Conservation (phyloP, 1,139 yeast genomes). For the Pichia sp. region DNA sequence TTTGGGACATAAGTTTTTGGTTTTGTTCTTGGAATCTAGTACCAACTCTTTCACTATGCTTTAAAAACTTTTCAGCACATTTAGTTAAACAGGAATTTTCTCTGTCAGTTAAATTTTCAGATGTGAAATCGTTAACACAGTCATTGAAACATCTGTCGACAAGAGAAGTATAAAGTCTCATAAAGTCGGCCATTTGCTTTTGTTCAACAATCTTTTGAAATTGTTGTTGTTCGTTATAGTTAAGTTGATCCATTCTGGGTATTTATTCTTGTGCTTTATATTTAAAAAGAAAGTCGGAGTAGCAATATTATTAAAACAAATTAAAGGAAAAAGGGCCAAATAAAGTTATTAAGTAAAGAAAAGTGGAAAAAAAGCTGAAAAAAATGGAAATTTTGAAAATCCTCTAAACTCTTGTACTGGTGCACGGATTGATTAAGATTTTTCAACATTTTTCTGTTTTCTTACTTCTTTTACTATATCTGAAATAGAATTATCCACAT, state of each 20-base stretch:
- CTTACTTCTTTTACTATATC: too few species aligned
- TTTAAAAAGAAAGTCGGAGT: too few species aligned
- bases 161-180: conserved; percentile 88
- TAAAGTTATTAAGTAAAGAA: too few species aligned
- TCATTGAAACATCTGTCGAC: conserved; percentile 96
- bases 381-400: too few species aligned
- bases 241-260: conserved; percentile 62
- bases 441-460: background rate
- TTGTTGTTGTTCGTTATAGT: conserved; percentile 92
- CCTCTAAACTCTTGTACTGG: background rate
- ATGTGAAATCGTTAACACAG: conserved; percentile 97
- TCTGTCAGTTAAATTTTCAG: conserved; percentile 75
- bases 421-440: background rate
- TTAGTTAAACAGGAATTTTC: conserved; percentile 81
- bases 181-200: conserved; percentile 98
- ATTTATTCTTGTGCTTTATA: conserved; percentile 4
- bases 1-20: conserved; percentile 44
- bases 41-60: conserved; percentile 97
- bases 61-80: conserved; percentile 95
- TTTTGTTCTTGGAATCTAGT: conserved; percentile 98
- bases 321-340: too few species aligned
- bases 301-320: too few species aligned
- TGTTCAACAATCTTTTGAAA: conserved; percentile 93
- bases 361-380: too few species aligned
- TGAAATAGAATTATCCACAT: background rate